Evolutionary conservation across 2,329 filamentous ascomycete species (phyloP), one percentile per base, ranked within the genome.

Genomic region (Aspergillus intermedius): DNA sequence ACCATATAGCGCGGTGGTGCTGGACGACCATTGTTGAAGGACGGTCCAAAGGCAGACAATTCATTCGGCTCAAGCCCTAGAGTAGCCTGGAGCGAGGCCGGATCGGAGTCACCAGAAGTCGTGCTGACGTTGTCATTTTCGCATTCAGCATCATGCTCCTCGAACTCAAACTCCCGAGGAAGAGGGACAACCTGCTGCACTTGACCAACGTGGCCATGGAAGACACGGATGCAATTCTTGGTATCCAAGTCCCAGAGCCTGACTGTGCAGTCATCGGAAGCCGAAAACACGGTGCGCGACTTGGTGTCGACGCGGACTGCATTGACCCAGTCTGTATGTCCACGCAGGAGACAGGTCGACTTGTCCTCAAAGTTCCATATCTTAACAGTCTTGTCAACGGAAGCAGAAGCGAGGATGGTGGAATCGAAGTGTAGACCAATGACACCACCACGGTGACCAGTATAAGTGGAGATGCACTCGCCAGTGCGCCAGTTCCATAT

Each of bases 401-500:
- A 95, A 0, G 89, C 93, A 1, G 90, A 94, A 0, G 88, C 91
- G 15, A 97, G 77, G 43, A 90, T 83, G 48, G 87, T 87, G 17
- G 82, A 84, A 51, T 91, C 88, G 65, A 94, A 95, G 69, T 97
- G 87, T 7, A 97, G 79, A 19, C 85, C 85, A 54, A 97, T 86
- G 22, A 98, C 87, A 10, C 91, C 91, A 32, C 84, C 84, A 15
- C 77, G 81, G 63, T 97, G 93, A 19, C 86, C 86, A 10, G 80
- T 78, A 47, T 95, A 83, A 0, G 86, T 95, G 44, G 85, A 87
- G 49, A 96, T 78, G 59, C 88, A 90, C 59, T 89, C 82, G 42
- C 93, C 93, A 0, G 89, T 96, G 53, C 87, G 82, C 90, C 91
- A 96, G 64, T 98, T 95, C 93, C 93, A 98, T 30, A 98, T 83